Evolutionary conservation across 805 yeast species (phyloP), one percentile per base, ranked within the genome.

Genomic region (Starmerella kuoi): DNA sequence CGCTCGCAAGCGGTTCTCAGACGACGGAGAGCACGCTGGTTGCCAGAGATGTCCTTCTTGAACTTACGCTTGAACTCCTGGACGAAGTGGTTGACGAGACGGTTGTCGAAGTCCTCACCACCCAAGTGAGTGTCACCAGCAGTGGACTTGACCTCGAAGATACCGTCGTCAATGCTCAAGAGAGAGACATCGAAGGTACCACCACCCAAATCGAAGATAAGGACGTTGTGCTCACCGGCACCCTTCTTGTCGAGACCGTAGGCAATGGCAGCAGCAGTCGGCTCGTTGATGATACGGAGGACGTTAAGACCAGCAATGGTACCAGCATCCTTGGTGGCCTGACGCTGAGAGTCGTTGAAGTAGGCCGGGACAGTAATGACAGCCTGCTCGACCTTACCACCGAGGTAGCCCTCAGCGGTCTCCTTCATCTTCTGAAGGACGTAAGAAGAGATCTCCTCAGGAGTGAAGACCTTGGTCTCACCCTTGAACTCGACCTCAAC

Each of bases 191-290:
- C 96, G 72, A 86, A 86, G 64, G 95, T 86, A 77, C 95, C 95
- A 72, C 96, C 96, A 76, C 96, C 96, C 65, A 86, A 77, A 69
- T 86, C 95, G 73, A 85, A 86, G 64, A 86, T 83, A 61, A 86
- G 72, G 51, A 86, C 88, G 67, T 85, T 84, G 67, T 79, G 79
- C 71, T 86, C 95, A 53, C 73, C 74, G 50, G 75, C 78, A 53
- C 79, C 72, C 64, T 63, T 61, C 63, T 64, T 65, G 59, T 65
- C 69, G 58, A 87, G 76, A 76, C 97, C 97, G 77, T 87, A 87
- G 64, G 97, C 96, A 72, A 87, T 85, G 58, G 96, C 96, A 61
- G 96, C 96, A 52, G 96, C 96, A 56, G 96, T 85, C 57, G 96
- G 95, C 72, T 86, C 96, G 69, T 86, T 86, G 60, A 87, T 86